A percentile compares a stretch with the other conserved stretches of the same genome.
phyloP scores from a whole-genome alignment of 1,284 basidiomycete genomes.

The Fomitopsis schrenkii region DNA sequence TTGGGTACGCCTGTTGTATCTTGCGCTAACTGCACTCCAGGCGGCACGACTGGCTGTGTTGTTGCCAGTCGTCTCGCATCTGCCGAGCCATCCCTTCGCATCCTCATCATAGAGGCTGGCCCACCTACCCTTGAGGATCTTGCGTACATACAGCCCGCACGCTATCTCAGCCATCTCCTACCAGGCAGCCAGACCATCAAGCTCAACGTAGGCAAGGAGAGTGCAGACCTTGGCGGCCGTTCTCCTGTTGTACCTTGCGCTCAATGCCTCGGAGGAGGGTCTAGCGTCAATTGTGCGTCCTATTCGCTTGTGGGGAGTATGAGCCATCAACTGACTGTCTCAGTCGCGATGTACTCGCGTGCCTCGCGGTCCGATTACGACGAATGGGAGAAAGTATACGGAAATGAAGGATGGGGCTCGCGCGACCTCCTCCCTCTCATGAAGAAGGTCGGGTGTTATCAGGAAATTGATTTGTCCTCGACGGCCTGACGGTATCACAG shows the following conservation, averaged over 20 bases:
- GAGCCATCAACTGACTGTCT: background rate
- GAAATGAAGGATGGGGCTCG: slow-evolving; percentile 55
- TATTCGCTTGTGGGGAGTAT: background rate
- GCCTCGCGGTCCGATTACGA: slow-evolving; percentile 54
- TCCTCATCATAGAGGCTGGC: slow-evolving; percentile 44
- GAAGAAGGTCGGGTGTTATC: slow-evolving; percentile 36
- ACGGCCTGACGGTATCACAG: slow-evolving; percentile 22
- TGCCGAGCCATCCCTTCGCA: slow-evolving; percentile 39
- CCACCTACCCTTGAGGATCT: slow-evolving; percentile 37
- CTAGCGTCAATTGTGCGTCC: slow-evolving; percentile 49
- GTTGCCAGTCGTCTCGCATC: slow-evolving; percentile 42
- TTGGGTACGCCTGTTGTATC: too few relatives aligned
- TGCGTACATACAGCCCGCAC: slow-evolving; percentile 46
- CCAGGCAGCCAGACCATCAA: slow-evolving; percentile 38
- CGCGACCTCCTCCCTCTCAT: slow-evolving; percentile 46
- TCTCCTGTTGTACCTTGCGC: slow-evolving; percentile 37
- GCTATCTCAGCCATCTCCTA: slow-evolving; percentile 37
- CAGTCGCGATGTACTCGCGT: slow-evolving; percentile 52
- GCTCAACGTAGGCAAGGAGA: slow-evolving; percentile 37
- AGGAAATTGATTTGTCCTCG: background rate
- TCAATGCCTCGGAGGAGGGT: slow-evolving; percentile 54
- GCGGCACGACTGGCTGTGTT: slow-evolving; percentile 43
- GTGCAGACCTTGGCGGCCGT: slow-evolving; percentile 42
- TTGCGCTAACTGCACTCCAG: slow-evolving; percentile 19
- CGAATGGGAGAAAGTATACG: slow-evolving; percentile 44